Evolutionary conservation across 306 rosid genomes (phyloP), one percentile per base, ranked within the genome.

Genomic region (Begonia peltatifolia): DNA sequence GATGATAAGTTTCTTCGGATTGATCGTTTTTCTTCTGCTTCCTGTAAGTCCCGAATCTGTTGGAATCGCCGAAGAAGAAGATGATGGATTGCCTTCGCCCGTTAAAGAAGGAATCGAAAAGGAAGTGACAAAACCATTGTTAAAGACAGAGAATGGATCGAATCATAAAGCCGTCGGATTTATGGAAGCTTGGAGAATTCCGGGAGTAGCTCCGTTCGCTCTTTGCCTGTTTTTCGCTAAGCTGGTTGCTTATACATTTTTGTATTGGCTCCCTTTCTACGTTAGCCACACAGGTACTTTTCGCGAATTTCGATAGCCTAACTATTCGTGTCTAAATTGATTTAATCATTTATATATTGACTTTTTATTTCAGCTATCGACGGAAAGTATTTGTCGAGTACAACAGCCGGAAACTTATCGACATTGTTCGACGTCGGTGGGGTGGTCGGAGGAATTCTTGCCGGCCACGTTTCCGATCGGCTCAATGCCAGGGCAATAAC

Each of bases 221-320:
- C 59, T 87, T 8, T 87, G 96, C 68, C 83, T 87, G 41, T 87
- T 87, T 67, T 87, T 87, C 42, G 72, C 94, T 53, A 87, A 87
- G 63, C 74, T 87, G 81, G 96, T 87, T 22, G 96, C 96, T 12
- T 87, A 87, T 25, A 83, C 96, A 6, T 83, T 87, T 62, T 89
- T 87, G 53, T 87, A 87, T 59, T 87, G 96, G 96, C 87, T 87
- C 63, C 96, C 96, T 56, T 83, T 83, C 81, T 87, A 87, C 71
- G 56, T 87, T 67, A 74, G 67, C 51, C 75, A 83, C 71, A 87
- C 96, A 80, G 94, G 96, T 87, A 54, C 30, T 13, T 11, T 5
- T 12, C 0, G 14, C 8, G 15, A 16, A 14, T 6, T 11, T 18
- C 23, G 2, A 20, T 20, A 20, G 23, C 4, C 4, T 20, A 20